These are phyloP conservation scores for Mycena filopes DNA, from an alignment of 768 basidiomycete genomes.

Conservation along the genomic window DNA sequence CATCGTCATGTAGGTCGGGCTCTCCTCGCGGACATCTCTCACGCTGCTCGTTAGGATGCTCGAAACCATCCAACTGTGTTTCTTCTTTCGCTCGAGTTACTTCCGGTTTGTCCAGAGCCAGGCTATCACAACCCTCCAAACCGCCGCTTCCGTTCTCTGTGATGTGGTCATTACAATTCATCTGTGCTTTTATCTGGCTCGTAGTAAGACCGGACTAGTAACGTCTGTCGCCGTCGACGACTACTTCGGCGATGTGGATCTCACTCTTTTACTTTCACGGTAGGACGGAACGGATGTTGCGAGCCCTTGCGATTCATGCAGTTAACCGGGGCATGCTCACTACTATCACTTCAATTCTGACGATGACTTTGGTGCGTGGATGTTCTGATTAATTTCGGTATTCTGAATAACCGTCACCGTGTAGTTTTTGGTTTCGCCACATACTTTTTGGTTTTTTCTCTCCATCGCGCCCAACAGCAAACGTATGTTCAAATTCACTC, in stretches of 20 bases:
- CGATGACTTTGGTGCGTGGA: constrained; percentile 2
- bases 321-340: constrained; percentile 11
- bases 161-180: constrained; percentile 6
- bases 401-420: neutral
- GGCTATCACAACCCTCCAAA: constrained; percentile 10
- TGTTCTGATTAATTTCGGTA: neutral
- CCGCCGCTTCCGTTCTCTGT: constrained; percentile 3
- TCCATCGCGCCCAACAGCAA: constrained; percentile 13
- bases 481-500: neutral
- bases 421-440: constrained; percentile 1
- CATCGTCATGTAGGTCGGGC: neutral
- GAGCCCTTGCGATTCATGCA: neutral
- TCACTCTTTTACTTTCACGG: neutral
- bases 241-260: neutral
- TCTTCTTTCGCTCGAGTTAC: neutral
- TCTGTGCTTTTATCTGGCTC: constrained; percentile 5
- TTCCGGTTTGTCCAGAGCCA: neutral
- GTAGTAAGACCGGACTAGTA: neutral
- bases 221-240: neutral
- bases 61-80: neutral
- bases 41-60: neutral
- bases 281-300: neutral
- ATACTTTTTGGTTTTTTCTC: constrained; percentile 15
- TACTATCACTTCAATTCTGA: neutral
- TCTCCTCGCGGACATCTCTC: neutral